A percentile compares a stretch with the other conserved stretches of the same genome.
These are phyloP conservation scores for Paspalum notatum DNA, from an alignment of 176 grass and related monocot genomes.

Conservation along the genomic window DNA sequence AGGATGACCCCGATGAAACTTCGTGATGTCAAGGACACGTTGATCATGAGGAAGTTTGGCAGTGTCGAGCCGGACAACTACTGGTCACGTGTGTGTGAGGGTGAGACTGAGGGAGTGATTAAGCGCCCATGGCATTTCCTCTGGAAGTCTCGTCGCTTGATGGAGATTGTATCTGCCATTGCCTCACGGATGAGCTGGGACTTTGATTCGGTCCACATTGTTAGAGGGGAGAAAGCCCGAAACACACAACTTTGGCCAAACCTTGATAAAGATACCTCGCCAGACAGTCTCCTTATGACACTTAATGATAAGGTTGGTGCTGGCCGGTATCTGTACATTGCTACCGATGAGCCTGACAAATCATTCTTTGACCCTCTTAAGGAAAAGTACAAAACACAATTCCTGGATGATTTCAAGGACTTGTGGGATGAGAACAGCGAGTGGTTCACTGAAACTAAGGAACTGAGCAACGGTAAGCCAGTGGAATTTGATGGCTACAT, in stretches of 20 bases:
- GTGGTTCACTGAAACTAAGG: slow-evolving; percentile 89
- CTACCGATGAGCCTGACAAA: slow-evolving; percentile 72
- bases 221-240: slow-evolving; percentile 83
- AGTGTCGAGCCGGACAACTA: slow-evolving; percentile 76
- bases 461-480: slow-evolving; percentile 69
- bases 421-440: slow-evolving; percentile 84
- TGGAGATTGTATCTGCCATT: slow-evolving; percentile 90
- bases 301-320: slow-evolving; percentile 80
- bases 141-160: slow-evolving; percentile 87
- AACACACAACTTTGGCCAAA: slow-evolving; percentile 84
- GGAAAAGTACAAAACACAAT: slow-evolving; percentile 64
- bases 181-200: slow-evolving; percentile 86
- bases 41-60: slow-evolving; percentile 95
- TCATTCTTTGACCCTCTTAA: slow-evolving; percentile 82
- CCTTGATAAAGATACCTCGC: slow-evolving; percentile 74
- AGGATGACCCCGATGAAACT: slow-evolving; percentile 85
- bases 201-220: slow-evolving; percentile 76
- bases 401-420: slow-evolving; percentile 86
- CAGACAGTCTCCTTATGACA: slow-evolving; percentile 57
- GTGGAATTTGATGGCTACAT: slow-evolving; percentile 96
- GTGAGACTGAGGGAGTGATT: slow-evolving; percentile 78
- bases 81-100: slow-evolving; percentile 92
- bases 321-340: slow-evolving; percentile 77
- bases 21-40: slow-evolving; percentile 59
- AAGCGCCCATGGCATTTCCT: slow-evolving; percentile 88